Evolutionary conservation across 2,329 filamentous ascomycete species (phyloP), one percentile per base, ranked within the genome.

Genomic region (Cylindrodendrum hubeiense): DNA sequence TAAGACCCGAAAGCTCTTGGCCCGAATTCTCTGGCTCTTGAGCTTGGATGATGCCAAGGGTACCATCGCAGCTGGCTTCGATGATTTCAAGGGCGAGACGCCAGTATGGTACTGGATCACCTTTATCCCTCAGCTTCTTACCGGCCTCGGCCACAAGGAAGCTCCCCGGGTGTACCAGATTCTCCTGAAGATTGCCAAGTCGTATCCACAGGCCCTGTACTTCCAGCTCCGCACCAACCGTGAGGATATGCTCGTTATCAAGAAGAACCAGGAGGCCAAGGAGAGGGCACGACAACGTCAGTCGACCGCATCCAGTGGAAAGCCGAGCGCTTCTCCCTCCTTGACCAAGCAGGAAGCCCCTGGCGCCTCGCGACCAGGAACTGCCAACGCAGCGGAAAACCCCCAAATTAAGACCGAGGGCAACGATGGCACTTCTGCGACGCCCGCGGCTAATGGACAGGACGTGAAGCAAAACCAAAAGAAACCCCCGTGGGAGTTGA

Each of bases 71-170:
- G 86, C 90, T 72, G 94, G 95, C 13, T 99, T 98, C 71, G 94
- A 97, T 70, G 93, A 95, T 72, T 99, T 96, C 83, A 98, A 98
- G 84, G 96, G 96, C 55, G 97, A 99, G 73, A 97, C 94, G 2
- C 94, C 95, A 0, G 94, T 97, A 13, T 99, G 96, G 96, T 99
- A 98, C 82, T 99, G 96, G 96, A 98, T 98, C 72, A 98, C 95
- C 0, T 99, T 97, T 78, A 98, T 99, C 68, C 96, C 96, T 19
- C 96, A 99, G 79, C 87, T 99, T 44, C 88, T 99, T 33, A 95
- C 94, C 46, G 96, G 95, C 56, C 86, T 99, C 54, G 93, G 93
- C 2, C 91, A 98, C 76, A 95, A 95, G 73, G 97, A 99, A 80
- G 95, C 94, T 13, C 90, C 90, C 5, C 91, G 97, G 51, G 93